Percentiles rank a stretch among this genome's conserved stretches.
These are phyloP conservation scores for Fomitopsis betulina DNA, from an alignment of 1,284 basidiomycete genomes.

Conservation along the genomic window DNA sequence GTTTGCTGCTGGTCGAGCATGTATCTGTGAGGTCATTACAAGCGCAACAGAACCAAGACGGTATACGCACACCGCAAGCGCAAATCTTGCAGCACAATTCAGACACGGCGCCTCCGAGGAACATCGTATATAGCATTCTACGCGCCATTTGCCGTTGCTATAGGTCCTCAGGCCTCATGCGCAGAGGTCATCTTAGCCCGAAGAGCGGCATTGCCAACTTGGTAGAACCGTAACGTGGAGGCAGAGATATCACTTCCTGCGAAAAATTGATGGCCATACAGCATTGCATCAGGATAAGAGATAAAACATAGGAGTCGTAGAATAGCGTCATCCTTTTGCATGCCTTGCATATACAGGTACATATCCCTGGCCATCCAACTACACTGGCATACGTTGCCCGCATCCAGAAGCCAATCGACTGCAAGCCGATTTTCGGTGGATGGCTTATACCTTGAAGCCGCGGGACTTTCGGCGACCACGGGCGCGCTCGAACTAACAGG, in stretches of 20 bases:
- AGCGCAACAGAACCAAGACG: too few relatives aligned
- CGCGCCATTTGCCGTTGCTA: too few relatives aligned
- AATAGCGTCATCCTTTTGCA: conserved; percentile 14
- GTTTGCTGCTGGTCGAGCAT: too few relatives aligned
- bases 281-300: conserved; percentile 13
- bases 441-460: conserved; percentile 80
- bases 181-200: too few relatives aligned
- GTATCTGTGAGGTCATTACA: too few relatives aligned
- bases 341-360: conserved; percentile 18
- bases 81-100: too few relatives aligned
- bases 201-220: too few relatives aligned
- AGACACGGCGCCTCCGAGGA: too few relatives aligned
- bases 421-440: conserved; percentile 23
- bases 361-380: conserved; percentile 17
- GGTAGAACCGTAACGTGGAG: too few relatives aligned
- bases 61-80: too few relatives aligned
- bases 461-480: conserved; percentile 94
- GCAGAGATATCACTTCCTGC: conserved; percentile 9
- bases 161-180: too few relatives aligned
- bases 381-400: conserved; percentile 12
- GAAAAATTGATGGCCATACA: conserved; percentile 19
- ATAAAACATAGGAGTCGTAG: conserved; percentile 21
- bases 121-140: too few relatives aligned
- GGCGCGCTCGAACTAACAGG: conserved; percentile 70
- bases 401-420: conserved; percentile 18